Evolutionary conservation across 2,329 filamentous ascomycete genomes (phyloP), one percentile per base, ranked within the genome.

Genomic region (Diaporthe citriasiana): DNA sequence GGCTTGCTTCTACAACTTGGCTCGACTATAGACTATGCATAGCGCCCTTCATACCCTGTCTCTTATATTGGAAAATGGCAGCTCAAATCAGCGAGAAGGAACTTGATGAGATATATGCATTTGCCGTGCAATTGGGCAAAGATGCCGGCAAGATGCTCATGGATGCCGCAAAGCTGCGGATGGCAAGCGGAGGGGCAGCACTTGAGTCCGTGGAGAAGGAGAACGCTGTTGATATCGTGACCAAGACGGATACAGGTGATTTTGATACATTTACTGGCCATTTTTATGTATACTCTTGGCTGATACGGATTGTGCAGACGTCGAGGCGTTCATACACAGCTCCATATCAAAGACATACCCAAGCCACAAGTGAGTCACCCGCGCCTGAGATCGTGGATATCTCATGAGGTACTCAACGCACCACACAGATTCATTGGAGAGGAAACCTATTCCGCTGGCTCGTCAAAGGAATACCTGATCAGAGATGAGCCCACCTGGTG

Each of bases 151-250:
- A 88, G 71, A 87, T 94, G 79, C 86, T 95, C 55, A 88, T 93
- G 80, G 87, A 91, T 63, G 91, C 89, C 17, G 89, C 92, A n/a
- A 86, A 88, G 76, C 81, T 86, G 76, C 87, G 91, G 45, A 89
- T 88, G 77, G 55, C 56, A 22, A 81, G 78, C 51, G 72, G 76
- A 57, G 72, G 76, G 42, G 57, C 77, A 50, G 63, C 63, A 73
- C 76, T 73, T 78, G 79, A 78, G 1, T 86, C 88, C 71, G 83
- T 86, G 10, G 92, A 95, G 82, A 95, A 95, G 81, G 91, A 93
- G 77, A 94, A 90, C 79, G 88, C 93, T 1, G 93, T 95, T 15
- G 93, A 95, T 80, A 89, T 95, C 76, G 93, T 95, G 27, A 95
- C 93, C 13, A 90, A 94, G 83, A 93, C 92, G 0, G 93, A 95